These are phyloP conservation scores for Candida smagusa DNA, from an alignment of 1,139 yeast genomes.

Conservation along the genomic window DNA sequence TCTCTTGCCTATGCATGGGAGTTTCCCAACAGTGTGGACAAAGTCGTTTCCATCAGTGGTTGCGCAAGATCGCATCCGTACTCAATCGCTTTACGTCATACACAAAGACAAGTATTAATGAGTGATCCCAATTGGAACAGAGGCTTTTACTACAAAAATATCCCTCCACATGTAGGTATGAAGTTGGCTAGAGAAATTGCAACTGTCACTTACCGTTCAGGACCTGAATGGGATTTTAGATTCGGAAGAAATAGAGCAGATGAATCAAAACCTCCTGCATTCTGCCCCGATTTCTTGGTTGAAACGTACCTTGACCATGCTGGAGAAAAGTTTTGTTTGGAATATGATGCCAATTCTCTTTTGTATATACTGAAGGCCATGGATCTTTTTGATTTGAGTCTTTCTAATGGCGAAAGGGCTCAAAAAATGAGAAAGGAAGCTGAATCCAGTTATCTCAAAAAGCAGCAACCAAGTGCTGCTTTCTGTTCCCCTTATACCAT, in stretches of 20 bases:
- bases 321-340: conserved; percentile 88
- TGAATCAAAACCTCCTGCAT: conserved; percentile 73
- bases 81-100: conserved; percentile 88
- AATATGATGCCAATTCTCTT: conserved; percentile 88
- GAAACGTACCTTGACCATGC: conserved; percentile 93
- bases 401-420: conserved; percentile 43
- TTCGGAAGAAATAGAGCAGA: conserved; percentile 89
- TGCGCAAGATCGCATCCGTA: conserved; percentile 94
- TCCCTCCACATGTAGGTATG: conserved; percentile 95
- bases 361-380: conserved; percentile 87
- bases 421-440: conserved; percentile 34
- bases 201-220: conserved; percentile 89
- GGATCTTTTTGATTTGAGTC: conserved; percentile 89
- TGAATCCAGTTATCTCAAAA: conserved; percentile 20
- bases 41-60: conserved; percentile 77
- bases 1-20: conserved; percentile 84
- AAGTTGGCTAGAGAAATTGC: conserved; percentile 91
- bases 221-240: conserved; percentile 95
- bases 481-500: conserved; percentile 26
- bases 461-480: conserved; percentile 2
- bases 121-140: conserved; percentile 94
- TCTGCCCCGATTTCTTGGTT: conserved; percentile 88
- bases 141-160: conserved; percentile 71
- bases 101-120: conserved; percentile 91
- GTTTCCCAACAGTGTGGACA: conserved; percentile 71